Evolutionary conservation across 495 filamentous ascomycete genomes (phyloP).

Genomic region (Neurospora terricola): DNA sequence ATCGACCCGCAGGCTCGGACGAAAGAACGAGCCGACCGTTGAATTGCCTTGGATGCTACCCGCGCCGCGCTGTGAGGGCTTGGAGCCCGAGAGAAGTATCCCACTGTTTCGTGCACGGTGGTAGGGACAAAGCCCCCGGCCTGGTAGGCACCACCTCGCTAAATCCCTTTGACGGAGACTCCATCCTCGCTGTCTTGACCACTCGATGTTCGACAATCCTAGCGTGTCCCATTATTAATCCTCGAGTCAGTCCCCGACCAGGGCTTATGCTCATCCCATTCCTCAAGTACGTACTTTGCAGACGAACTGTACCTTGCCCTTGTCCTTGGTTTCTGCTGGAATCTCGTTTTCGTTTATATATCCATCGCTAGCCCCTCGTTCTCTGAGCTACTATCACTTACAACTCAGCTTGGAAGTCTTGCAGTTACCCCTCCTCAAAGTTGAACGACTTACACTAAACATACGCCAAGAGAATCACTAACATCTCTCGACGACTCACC

Average conservation of each 20-base stretch:
- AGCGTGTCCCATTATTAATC: conserved; percentile 17
- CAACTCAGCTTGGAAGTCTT: background rate
- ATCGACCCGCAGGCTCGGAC: conserved; percentile 19
- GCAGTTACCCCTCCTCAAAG: background rate
- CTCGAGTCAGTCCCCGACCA: conserved; percentile 13
- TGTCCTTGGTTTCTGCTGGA: conserved; percentile 1
- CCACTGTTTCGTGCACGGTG: background rate
- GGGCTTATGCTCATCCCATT: conserved; percentile 11
- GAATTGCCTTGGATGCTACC: conserved; percentile 3
- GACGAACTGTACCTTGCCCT: background rate
- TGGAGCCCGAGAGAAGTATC: conserved; percentile 9
- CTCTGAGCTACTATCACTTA: conserved; percentile 4
- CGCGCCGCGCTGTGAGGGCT: conserved; percentile 1
- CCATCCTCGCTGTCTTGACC: conserved; percentile 3
- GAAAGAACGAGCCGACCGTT: conserved; percentile 28
- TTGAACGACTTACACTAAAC: background rate
- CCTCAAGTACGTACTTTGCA: conserved; percentile 1
- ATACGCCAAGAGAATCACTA: conserved; percentile 4
- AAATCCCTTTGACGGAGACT: background rate
- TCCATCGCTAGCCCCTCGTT: conserved; percentile 1
- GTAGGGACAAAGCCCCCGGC: background rate
- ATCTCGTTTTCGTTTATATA: conserved; percentile 6
- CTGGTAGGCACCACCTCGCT: background rate
- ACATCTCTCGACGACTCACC: conserved; percentile 5
- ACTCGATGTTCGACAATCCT: conserved; percentile 4